Base-by-base conservation (phyloP, 352 stramenopile genomes). In the Phytophthora litchii region DNA sequence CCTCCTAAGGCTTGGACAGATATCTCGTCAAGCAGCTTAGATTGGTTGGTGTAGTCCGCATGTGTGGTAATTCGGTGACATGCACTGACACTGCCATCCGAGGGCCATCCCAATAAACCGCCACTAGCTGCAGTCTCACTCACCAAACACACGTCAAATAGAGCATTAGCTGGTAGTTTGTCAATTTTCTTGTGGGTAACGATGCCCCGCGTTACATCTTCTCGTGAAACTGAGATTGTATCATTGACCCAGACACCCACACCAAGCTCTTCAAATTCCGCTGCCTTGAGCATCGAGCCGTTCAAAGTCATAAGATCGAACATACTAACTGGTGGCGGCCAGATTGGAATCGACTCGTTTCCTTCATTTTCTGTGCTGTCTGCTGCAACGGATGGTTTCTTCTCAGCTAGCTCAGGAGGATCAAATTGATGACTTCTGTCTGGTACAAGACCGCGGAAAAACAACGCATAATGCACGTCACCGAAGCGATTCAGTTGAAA, bases 1-100 rank as follows among this genome's bases (percentile, higher is more conserved):
- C 72, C 81, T 5, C 60, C 27, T 6, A 90, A 51, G 5, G 83
- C 62, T n/a, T 29, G 12, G 0, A 88, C 48, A 2, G 67, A 34
- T 13, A 89, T 64, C 20, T 88, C 70, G 31, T 94, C 86, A 19
- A 85, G 51, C 23, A 84, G 34, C 0, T 74, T 59, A 0, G 86
- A 92, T 40, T 91, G 80, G 40, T 92, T 94, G 4, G 80, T 80
- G 61, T 91, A 94, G 41, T 94, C 83, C 0, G 82, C 83, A 59
- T 91, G 79, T 0, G 86, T 94, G 19, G 51, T 46, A 40, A 92
- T 65, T 9, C 63, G 67, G 29, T 80, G 68, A 21, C 86, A 94
- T 0, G 63, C 64, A 3, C 54, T 46, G 1, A 46, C 31, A 31
- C 54, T 70, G n/a, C 53, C 64, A 5, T 64, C 44, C 9, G 23